Conservation (phyloP, 2,329 filamentous ascomycete genomes). For the Clonostachys byssicola region DNA sequence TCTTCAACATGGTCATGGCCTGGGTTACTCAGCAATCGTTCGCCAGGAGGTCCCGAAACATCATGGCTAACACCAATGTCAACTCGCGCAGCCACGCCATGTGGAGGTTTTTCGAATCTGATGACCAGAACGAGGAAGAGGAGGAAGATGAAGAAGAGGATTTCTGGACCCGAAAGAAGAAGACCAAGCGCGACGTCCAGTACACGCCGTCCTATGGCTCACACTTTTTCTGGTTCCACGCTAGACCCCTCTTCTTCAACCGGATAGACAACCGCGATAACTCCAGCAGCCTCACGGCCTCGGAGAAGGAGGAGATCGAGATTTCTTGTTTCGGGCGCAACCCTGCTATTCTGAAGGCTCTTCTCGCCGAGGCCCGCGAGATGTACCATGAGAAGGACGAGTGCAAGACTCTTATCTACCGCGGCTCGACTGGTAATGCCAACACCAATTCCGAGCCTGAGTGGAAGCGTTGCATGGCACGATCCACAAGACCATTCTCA, state of each 20-base stretch:
- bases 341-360: constrained; percentile 56
- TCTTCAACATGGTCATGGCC: constrained; percentile 68
- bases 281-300: constrained; percentile 29
- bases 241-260: constrained; percentile 52
- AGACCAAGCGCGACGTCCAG: constrained; percentile 42
- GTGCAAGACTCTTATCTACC: constrained; percentile 62
- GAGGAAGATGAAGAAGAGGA: constrained; percentile 16
- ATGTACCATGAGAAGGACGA: constrained; percentile 54
- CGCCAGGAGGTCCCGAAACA: constrained; percentile 52
- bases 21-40: constrained; percentile 65
- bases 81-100: constrained; percentile 47
- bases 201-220: constrained; percentile 66
- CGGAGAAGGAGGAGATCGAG: constrained; percentile 53
- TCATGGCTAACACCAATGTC: constrained; percentile 61
- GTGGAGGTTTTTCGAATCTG: constrained; percentile 37
- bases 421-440: constrained; percentile 40
- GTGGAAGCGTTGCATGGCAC: constrained; percentile 61
- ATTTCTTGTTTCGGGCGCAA: constrained; percentile 59
- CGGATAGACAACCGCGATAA: constrained; percentile 44
- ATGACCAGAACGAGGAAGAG: constrained; percentile 40
- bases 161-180: constrained; percentile 15
- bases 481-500: constrained; percentile 56
- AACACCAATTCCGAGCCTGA: constrained; percentile 30
- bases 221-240: constrained; percentile 66
- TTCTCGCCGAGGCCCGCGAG: constrained; percentile 54